phyloP scores from a whole-genome alignment of 352 stramenopile genomes.

The Thraustochytrium sp. region DNA sequence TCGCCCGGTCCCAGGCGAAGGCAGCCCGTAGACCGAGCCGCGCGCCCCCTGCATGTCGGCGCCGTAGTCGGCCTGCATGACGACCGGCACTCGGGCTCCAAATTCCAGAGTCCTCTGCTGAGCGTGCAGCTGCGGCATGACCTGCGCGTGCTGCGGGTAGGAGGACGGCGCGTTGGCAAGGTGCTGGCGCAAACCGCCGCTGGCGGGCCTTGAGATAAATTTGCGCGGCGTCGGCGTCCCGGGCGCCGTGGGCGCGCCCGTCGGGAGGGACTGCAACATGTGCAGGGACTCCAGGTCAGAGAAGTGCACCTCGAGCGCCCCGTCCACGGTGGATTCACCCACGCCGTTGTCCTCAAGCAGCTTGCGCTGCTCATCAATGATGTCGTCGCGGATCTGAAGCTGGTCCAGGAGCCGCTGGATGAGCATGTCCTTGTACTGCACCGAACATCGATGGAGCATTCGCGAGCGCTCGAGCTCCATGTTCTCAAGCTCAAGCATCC shows the following conservation, averaged over 20 bases:
- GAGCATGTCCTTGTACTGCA: constrained; percentile 60
- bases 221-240: constrained; percentile 28
- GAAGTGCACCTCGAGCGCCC: constrained; percentile 9
- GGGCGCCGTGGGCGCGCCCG: not conserved
- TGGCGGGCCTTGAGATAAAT: not conserved
- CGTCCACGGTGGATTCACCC: constrained; percentile 25
- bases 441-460: constrained; percentile 58
- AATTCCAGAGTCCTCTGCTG: too few species aligned
- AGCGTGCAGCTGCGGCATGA: too few species aligned
- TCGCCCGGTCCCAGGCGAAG: not conserved
- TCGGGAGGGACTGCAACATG: constrained; percentile 31
- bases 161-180: not conserved
- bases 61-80: too few species aligned
- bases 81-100: too few species aligned
- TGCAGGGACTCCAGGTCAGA: constrained; percentile 36
- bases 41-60: too few species aligned
- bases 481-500: constrained; percentile 80
- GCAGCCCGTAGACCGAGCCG: not conserved
- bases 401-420: constrained; percentile 60
- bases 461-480: constrained; percentile 68
- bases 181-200: not conserved
- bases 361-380: constrained; percentile 59
- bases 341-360: constrained; percentile 56
- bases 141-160: not conserved
- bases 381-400: constrained; percentile 56